A percentile compares a stretch with the other conserved stretches of the same genome.
Evolutionary conservation across 805 yeast species (phyloP).

Genomic region (Yarrowia bubula): DNA sequence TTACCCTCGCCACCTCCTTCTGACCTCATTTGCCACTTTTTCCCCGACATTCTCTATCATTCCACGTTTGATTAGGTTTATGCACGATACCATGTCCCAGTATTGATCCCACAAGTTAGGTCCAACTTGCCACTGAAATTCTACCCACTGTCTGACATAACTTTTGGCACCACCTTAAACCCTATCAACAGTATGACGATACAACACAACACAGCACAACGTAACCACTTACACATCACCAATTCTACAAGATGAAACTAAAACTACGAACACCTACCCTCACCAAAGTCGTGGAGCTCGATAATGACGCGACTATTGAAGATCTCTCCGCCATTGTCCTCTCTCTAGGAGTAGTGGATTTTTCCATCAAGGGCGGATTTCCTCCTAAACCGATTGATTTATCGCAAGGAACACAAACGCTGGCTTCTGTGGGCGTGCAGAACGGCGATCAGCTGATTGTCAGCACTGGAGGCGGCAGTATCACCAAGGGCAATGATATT

Average conservation of each 20-base stretch:
- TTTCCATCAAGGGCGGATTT: conserved; percentile 52
- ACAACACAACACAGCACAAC: not conserved
- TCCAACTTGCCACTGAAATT: no score
- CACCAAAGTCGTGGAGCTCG: conserved; percentile 42
- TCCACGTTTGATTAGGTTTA: not conserved
- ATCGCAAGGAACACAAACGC: conserved; percentile 30
- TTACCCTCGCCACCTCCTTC: not conserved
- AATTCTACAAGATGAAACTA: conserved; percentile 33
- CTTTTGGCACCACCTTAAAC: no score
- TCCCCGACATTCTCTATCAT: not conserved
- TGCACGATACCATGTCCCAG: no score
- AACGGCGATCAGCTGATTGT: conserved; percentile 60
- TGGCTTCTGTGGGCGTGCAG: conserved; percentile 47
- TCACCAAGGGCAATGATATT: not conserved
- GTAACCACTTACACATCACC: not conserved
- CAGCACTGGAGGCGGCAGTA: conserved; percentile 28
- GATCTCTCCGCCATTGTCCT: conserved; percentile 38
- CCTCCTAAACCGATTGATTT: conserved; percentile 55
- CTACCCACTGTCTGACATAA: no score
- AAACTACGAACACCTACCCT: conserved; percentile 39
- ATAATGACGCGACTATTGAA: conserved; percentile 41
- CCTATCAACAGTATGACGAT: not conserved
- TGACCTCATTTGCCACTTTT: not conserved
- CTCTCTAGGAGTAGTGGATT: conserved; percentile 28
- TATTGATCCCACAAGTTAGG: no score